Percentiles rank a stretch among this genome's conserved stretches.
Conservation (phyloP, 768 basidiomycete genomes). For the Saitozyma sp. region DNA sequence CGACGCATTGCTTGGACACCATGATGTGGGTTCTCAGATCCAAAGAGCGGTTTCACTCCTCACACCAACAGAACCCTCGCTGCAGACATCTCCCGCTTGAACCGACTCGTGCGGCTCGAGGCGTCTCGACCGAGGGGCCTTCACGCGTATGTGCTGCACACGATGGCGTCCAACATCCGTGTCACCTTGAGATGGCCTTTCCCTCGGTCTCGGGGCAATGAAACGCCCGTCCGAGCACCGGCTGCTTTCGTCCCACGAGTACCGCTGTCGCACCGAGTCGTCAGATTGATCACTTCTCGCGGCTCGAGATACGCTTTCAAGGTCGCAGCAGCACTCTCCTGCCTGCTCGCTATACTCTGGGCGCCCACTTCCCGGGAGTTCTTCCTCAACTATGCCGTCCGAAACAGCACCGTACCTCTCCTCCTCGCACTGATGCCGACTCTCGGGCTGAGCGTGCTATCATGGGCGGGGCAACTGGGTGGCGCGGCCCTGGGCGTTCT, state of each 20-base stretch:
- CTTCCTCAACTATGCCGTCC: conserved; percentile 9
- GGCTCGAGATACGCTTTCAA: conserved; percentile 11
- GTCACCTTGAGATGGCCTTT: not conserved
- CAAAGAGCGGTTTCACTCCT: too few species aligned
- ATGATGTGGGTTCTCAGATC: not conserved
- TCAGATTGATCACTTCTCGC: not conserved
- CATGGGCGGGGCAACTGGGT: conserved; percentile 12
- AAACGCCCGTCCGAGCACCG: not conserved
- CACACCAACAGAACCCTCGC: not conserved
- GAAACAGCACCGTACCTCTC: conserved; percentile 6
- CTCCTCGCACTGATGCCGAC: conserved; percentile 8
- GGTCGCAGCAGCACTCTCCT: conserved; percentile 5
- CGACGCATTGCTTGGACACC: conserved; percentile 14
- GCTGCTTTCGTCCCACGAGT: conserved; percentile 1
- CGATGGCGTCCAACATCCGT: not conserved
- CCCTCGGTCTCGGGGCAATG: not conserved
- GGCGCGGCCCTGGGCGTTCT: conserved; percentile 9
- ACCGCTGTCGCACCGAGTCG: not conserved
- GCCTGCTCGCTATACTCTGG: conserved; percentile 10
- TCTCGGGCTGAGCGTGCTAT: conserved; percentile 8
- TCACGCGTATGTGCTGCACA: conserved; percentile 2
- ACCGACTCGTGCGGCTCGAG: not conserved
- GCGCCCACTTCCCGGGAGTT: conserved; percentile 8
- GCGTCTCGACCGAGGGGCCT: not conserved
- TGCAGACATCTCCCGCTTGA: not conserved